Conservation (phyloP, 2,329 filamentous ascomycete genomes). For the Triangularia setosa region DNA sequence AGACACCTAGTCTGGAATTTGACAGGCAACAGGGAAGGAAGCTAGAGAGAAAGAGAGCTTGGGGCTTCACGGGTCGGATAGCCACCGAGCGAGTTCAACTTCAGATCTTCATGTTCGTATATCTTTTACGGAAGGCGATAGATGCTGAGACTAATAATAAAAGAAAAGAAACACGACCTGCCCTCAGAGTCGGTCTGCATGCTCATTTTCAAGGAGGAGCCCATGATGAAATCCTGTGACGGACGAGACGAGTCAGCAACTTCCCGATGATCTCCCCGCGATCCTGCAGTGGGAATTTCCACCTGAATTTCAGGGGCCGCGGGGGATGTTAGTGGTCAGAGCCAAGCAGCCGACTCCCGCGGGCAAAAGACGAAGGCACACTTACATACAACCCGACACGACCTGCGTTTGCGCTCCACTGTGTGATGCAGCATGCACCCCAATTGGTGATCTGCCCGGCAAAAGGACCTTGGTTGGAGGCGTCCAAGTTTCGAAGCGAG, state of each 20-base stretch:
- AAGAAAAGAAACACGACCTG: conserved; percentile 30
- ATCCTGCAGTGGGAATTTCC: neutral
- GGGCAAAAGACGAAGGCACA: neutral
- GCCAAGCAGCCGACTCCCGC: too few species aligned
- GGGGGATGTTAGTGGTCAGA: neutral
- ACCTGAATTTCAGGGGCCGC: neutral
- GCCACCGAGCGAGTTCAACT: neutral
- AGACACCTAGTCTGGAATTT: neutral
- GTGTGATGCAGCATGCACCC: neutral
- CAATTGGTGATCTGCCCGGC: neutral
- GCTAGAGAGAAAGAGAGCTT: neutral
- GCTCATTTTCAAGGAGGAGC: conserved; percentile 48
- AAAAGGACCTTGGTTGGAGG: neutral
- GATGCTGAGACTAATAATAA: conserved; percentile 2
- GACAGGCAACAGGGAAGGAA: neutral
- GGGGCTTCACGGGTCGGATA: neutral
- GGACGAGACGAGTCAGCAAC: neutral
- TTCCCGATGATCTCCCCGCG: neutral
- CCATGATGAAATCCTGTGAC: neutral
- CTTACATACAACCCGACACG: neutral
- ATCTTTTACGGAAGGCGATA: neutral
- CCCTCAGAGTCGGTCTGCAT: conserved; percentile 60
- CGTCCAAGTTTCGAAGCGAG: neutral
- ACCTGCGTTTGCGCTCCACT: neutral
- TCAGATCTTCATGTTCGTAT: neutral